phyloP scores from a whole-genome alignment of 345 rosid genomes.

The Pseudoturritis turrita region DNA sequence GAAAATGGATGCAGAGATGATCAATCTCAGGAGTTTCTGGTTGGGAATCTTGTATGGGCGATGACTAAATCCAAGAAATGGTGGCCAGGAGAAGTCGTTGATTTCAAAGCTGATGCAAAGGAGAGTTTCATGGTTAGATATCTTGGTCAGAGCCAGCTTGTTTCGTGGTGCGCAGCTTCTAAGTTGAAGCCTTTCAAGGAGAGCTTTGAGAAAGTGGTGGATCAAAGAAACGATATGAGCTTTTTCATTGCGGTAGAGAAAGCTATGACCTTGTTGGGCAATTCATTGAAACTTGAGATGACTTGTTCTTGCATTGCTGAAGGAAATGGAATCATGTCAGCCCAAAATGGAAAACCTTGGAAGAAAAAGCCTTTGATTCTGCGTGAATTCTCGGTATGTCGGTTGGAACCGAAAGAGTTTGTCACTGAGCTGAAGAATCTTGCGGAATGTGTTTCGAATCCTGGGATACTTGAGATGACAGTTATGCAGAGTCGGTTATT shows the following conservation, averaged over 20 bases:
- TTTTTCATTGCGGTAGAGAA: conserved; percentile 60
- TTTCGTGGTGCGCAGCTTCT: conserved; percentile 49
- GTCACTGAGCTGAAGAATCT: conserved; percentile 51
- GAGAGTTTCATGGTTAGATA: conserved; percentile 45
- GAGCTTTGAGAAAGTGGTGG: conserved; percentile 45
- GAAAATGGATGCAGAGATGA: conserved; percentile 15
- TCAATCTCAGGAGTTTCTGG: conserved; percentile 31
- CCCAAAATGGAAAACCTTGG: conserved; percentile 16
- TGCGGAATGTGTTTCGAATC: conserved; percentile 37
- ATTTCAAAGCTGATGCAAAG: conserved; percentile 31
- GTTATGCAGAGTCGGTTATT: conserved; percentile 42
- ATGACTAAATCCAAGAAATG: conserved; percentile 57
- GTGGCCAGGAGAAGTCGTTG: conserved; percentile 85
- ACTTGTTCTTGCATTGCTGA: conserved; percentile 47
- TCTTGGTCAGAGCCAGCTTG: conserved; percentile 45
- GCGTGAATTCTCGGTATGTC: conserved; percentile 34
- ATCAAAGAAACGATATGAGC: conserved; percentile 39
- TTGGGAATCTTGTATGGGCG: conserved; percentile 80
- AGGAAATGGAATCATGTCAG: conserved; percentile 12
- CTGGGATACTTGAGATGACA: conserved; percentile 47
- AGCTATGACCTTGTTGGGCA: conserved; percentile 62
- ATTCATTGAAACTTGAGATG: conserved; percentile 49
- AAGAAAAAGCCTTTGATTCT: conserved; percentile 29
- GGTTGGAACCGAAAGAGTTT: conserved; percentile 50
- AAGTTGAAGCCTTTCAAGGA: conserved; percentile 61